phyloP scores from a whole-genome alignment of 2,329 filamentous ascomycete genomes.

The Venturia aucupariae region DNA sequence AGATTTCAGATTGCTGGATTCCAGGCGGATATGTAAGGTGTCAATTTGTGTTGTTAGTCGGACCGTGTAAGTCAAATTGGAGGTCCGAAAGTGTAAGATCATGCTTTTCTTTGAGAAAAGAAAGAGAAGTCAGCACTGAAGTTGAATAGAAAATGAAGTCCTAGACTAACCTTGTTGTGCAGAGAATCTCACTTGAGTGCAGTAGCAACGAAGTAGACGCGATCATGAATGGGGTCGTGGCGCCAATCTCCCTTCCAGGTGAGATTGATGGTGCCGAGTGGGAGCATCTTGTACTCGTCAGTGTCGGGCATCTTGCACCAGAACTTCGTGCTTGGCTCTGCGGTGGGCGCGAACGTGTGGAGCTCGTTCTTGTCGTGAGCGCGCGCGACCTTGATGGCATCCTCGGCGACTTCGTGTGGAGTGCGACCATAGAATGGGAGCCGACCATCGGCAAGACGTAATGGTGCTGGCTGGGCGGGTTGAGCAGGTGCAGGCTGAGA shows the following conservation, averaged over 20 bases:
- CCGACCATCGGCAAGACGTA: background rate
- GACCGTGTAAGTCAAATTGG: background rate
- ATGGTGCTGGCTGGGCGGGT: background rate
- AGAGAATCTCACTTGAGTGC: background rate
- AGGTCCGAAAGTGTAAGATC: background rate
- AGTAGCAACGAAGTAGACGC: slow-evolving; percentile 5
- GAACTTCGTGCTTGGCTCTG: background rate
- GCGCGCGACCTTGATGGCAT: slow-evolving; percentile 6
- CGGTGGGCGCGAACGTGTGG: slow-evolving; percentile 1
- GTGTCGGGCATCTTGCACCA: slow-evolving; percentile 3
- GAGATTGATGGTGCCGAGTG: background rate
- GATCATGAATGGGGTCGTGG: background rate
- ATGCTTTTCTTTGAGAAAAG: background rate
- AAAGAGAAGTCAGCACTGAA: background rate
- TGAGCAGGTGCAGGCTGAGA: background rate
- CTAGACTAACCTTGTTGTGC: background rate
- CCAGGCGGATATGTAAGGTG: background rate
- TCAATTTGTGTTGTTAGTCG: background rate
- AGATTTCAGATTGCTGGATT: background rate
- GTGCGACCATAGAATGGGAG: slow-evolving; percentile 7
- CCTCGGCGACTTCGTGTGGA: background rate
- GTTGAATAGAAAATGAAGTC: background rate
- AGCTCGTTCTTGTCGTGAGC: background rate
- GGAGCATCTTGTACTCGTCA: background rate
- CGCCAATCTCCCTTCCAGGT: slow-evolving; percentile 1